These are phyloP conservation scores for Hordeum marinum DNA, from an alignment of 176 grass and related monocot species.

Conservation along the genomic window DNA sequence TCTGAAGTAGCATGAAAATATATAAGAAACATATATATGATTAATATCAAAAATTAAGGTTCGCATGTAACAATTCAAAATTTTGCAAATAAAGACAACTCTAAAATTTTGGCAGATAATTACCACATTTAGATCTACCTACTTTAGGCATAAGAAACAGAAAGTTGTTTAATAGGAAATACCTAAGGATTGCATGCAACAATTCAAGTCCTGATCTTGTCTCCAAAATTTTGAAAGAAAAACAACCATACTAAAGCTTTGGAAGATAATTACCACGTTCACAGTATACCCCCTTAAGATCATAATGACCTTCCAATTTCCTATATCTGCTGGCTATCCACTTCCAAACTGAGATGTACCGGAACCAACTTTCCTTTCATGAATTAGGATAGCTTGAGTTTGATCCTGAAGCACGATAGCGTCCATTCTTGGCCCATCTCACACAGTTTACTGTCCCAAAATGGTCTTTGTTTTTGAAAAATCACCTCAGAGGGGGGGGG, in stretches of 20 bases:
- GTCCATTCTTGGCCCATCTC: slow-evolving; percentile 85
- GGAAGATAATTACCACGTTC: slow-evolving; percentile 76
- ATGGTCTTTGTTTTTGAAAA: too few species aligned
- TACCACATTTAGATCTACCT: slow-evolving; percentile 80
- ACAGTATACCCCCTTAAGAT: slow-evolving; percentile 92
- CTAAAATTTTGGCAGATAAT: too few species aligned
- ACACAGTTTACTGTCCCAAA: slow-evolving; percentile 98
- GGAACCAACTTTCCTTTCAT: slow-evolving; percentile 86
- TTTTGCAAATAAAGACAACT: neutral
- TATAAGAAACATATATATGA: slow-evolving; percentile 22
- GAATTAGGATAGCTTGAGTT: slow-evolving; percentile 87
- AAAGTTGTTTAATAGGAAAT: slow-evolving; percentile 17
- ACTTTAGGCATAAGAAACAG: slow-evolving; percentile 43
- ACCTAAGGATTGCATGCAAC: neutral
- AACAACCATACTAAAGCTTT: neutral
- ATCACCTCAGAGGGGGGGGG: too few species aligned
- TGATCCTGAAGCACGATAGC: slow-evolving; percentile 88
- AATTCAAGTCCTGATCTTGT: neutral
- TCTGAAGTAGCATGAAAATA: slow-evolving; percentile 56
- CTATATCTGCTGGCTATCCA: slow-evolving; percentile 81
- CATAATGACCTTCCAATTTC: slow-evolving; percentile 97
- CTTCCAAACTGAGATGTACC: slow-evolving; percentile 92
- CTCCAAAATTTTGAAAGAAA: neutral
- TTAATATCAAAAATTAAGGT: slow-evolving; percentile 7
- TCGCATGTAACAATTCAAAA: too few species aligned